A percentile compares a stretch with the other conserved stretches of the same genome.
Evolutionary conservation across 805 yeast genomes (phyloP).

Genomic region (Metschnikowia cerradonensis): DNA sequence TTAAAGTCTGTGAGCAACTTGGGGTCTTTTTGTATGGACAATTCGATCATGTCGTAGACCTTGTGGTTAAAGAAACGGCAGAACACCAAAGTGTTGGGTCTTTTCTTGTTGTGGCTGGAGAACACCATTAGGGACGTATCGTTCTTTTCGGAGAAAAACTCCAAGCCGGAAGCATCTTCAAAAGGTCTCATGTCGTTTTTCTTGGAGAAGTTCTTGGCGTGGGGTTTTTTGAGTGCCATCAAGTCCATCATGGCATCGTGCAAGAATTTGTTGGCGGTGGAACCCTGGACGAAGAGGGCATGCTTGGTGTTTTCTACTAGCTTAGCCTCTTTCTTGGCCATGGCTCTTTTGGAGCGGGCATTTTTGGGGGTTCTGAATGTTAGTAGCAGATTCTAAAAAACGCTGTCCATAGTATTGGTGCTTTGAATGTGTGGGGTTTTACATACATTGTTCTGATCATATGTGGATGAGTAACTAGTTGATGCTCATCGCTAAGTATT

Average conservation of each 20-base stretch:
- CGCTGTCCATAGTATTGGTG: background rate
- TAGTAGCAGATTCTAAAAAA: conserved; percentile 11
- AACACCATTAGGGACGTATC: conserved; percentile 83
- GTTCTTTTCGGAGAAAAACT: conserved; percentile 92
- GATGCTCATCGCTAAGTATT: conserved; percentile 13
- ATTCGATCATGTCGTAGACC: conserved; percentile 90
- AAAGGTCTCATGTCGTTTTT: conserved; percentile 90
- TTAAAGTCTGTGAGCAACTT: conserved; percentile 79
- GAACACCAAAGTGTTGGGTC: conserved; percentile 88
- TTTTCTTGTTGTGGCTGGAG: conserved; percentile 77
- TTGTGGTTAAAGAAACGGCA: conserved; percentile 86
- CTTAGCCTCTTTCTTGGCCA: conserved; percentile 85
- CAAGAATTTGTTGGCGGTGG: conserved; percentile 68
- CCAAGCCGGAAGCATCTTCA: conserved; percentile 81
- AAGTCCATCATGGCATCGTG: conserved; percentile 90
- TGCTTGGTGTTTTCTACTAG: conserved; percentile 83
- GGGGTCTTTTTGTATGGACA: conserved; percentile 59
- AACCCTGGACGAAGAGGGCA: conserved; percentile 89
- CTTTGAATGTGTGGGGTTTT: background rate
- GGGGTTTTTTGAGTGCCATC: conserved; percentile 87
- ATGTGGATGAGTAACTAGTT: background rate
- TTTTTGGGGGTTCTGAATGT: conserved; percentile 73
- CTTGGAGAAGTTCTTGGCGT: conserved; percentile 77
- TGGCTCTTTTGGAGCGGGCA: conserved; percentile 92
- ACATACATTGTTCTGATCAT: conserved; percentile 40